Evolutionary conservation across 345 rosid species (phyloP).

Genomic region (Zanthoxylum bungeanum): DNA sequence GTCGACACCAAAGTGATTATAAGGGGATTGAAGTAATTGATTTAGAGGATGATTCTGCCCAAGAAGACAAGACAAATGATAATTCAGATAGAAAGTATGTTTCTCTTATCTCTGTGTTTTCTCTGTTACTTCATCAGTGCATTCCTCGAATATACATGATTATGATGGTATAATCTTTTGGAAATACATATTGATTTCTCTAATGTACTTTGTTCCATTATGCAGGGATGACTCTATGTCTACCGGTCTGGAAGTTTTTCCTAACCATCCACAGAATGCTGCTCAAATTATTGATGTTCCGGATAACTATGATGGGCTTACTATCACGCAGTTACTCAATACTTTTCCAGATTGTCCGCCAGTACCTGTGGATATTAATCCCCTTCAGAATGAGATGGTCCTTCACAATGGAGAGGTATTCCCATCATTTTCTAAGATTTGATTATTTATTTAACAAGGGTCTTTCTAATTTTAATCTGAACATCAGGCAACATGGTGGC

Average conservation of each 20-base stretch:
- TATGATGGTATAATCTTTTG: neutral
- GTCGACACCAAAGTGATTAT: conserved; percentile 41
- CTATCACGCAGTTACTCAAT: conserved; percentile 71
- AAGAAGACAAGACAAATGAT: conserved; percentile 50
- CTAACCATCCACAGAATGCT: conserved; percentile 32
- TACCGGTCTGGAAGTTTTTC: conserved; percentile 39
- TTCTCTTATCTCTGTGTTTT: conserved; percentile 5
- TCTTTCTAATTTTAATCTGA: conserved; percentile 2
- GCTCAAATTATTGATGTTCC: conserved; percentile 56
- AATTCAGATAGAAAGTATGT: conserved; percentile 59
- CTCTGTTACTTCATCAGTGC: conserved; percentile 1
- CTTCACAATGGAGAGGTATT: conserved; percentile 76
- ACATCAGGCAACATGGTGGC: neutral
- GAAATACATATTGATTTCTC: neutral
- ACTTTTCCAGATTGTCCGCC: conserved; percentile 54
- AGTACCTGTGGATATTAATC: conserved; percentile 46
- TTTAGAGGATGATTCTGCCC: conserved; percentile 70
- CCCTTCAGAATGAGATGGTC: conserved; percentile 48
- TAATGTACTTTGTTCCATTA: conserved; percentile 3
- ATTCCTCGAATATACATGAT: neutral
- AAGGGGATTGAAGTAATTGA: conserved; percentile 89
- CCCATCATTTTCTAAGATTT: conserved; percentile 9
- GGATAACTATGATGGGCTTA: conserved; percentile 73
- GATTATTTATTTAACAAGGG: neutral
- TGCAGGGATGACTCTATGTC: conserved; percentile 68